A percentile compares a stretch with the other conserved stretches of the same genome.
These are phyloP conservation scores for Gleditsia sinensis DNA, from an alignment of 306 rosid species.

Conservation along the genomic window DNA sequence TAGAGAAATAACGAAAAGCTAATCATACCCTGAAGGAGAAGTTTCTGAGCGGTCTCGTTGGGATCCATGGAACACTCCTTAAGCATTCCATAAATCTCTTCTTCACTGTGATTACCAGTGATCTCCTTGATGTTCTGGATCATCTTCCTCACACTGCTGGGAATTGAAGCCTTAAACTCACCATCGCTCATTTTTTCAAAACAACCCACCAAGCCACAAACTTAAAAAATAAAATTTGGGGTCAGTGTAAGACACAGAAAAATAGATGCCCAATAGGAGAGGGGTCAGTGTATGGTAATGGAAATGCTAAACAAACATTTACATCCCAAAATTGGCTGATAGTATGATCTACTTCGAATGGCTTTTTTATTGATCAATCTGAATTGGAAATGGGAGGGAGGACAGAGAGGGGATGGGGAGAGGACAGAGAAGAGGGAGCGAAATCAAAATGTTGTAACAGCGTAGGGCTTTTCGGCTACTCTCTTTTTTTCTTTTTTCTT, in stretches of 20 bases:
- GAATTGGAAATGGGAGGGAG: background rate
- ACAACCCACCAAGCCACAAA: conserved; percentile 21
- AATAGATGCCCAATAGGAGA: background rate
- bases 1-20: background rate
- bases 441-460: background rate
- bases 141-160: conserved; percentile 52
- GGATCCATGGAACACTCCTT: conserved; percentile 99
- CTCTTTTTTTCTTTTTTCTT: background rate
- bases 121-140: conserved; percentile 75
- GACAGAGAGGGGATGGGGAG: too few relatives aligned
- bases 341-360: background rate
- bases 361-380: background rate
- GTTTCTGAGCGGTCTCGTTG: conserved; percentile 86
- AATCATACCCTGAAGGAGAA: conserved; percentile 77
- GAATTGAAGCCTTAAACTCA: conserved; percentile 82
- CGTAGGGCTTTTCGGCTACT: background rate
- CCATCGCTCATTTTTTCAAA: conserved; percentile 54
- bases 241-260: background rate
- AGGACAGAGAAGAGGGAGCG: background rate
- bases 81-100: conserved; percentile 89
- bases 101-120: conserved; percentile 78
- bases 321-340: background rate
- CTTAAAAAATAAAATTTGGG: background rate
- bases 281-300: conserved; percentile 13
- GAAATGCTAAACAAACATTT: background rate